Conservation (phyloP, 2,329 filamentous ascomycete species). For the Diaporthe sp. region DNA sequence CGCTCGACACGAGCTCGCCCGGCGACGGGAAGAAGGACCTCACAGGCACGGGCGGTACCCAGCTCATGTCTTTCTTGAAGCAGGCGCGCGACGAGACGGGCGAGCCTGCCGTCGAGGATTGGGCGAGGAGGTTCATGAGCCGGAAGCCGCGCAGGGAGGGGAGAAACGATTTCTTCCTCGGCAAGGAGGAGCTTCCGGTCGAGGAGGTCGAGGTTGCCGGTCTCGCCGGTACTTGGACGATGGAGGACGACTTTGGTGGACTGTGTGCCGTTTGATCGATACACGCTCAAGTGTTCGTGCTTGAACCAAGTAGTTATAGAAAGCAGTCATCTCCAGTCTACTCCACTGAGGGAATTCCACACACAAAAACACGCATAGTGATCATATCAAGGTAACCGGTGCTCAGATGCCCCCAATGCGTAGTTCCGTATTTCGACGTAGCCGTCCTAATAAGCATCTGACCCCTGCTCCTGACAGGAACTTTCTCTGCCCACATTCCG, state of each 20-base stretch:
- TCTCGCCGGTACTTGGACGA: conserved; percentile 88
- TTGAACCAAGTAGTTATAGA: neutral
- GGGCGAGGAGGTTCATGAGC: conserved; percentile 72
- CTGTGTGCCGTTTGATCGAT: conserved; percentile 66
- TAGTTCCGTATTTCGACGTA: neutral
- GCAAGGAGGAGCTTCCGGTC: conserved; percentile 63
- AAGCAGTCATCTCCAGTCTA: neutral
- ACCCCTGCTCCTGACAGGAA: neutral
- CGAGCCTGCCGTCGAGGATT: conserved; percentile 84
- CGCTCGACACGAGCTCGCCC: conserved; percentile 45
- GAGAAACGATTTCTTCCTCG: conserved; percentile 70
- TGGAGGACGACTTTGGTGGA: conserved; percentile 82
- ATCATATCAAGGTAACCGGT: neutral
- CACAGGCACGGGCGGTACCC: conserved; percentile 92
- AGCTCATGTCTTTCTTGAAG: conserved; percentile 94
- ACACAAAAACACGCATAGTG: neutral
- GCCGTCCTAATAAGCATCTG: neutral
- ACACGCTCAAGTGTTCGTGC: neutral
- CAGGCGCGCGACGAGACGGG: conserved; percentile 97
- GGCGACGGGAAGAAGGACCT: conserved; percentile 69
- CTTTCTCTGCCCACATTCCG: conserved; percentile 4
- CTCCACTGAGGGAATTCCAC: fast-evolving
- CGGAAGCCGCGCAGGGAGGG: conserved; percentile 64
- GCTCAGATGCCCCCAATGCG: neutral
- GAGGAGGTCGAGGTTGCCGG: conserved; percentile 71